Evolutionary conservation across 2,329 filamentous ascomycete genomes (phyloP), one percentile per base, ranked within the genome.

Genomic region (Onygena corvina): DNA sequence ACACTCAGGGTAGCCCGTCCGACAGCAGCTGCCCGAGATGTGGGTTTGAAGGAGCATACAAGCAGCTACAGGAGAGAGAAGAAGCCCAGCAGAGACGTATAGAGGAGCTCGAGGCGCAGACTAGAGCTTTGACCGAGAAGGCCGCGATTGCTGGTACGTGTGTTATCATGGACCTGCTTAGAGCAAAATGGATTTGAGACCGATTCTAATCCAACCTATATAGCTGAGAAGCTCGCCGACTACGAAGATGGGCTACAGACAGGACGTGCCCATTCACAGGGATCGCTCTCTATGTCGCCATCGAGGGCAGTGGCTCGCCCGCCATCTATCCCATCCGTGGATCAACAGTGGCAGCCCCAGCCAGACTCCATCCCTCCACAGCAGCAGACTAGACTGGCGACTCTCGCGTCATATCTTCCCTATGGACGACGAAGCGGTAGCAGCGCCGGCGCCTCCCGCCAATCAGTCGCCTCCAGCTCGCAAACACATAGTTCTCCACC

Each of bases 191-290:
- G 36, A 20, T 40, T 25, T 49, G 40, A 25, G n/a, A 29, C 18
- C 25, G 9, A 14, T 42, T 36, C 46, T 53, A 47, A 53, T 50
- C 14, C 16, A 11, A 25, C 20, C 42, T 29, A 21, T 31, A 55
- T 57, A 76, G 75, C 72, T 45, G 71, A 74, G 56, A 78, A 70
- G 61, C 72, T 79, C 54, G 76, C 76, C 58, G 75, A 80, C 61
- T 81, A 80, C 62, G 78, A 81, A 68, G 76, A 80, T 55, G 75
- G 81, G 59, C 66, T 81, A 20, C 74, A 70, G 49, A 67, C 66
- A 47, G 66, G 81, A 27, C 65, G 64, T 59, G 57, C 62, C 27
- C 59, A 65, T 57, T 45, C 56, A 11, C 52, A 58, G 45, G 58
- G 12, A 53, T 57, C 27, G 57, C 54, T 25, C 51, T 59, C 7